Evolutionary conservation across 2,329 filamentous ascomycete genomes (phyloP).

Genomic region (Fusarium tjaetaba): DNA sequence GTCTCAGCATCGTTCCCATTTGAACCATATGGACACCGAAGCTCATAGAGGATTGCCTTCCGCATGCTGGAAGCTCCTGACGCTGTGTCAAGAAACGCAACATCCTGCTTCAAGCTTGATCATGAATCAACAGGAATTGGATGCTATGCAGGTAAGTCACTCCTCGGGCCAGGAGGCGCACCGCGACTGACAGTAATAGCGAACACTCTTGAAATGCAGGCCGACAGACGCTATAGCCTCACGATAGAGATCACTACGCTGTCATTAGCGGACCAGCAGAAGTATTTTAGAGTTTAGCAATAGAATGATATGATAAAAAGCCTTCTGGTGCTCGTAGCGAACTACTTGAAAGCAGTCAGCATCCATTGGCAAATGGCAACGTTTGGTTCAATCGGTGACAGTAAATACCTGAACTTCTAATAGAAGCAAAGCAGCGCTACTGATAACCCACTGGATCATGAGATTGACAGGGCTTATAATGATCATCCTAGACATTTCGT

Average conservation of each 20-base stretch:
- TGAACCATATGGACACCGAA: conserved; percentile 12
- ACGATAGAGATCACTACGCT: fast-evolving
- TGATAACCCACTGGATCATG: fast-evolving
- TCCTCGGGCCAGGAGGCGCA: fast-evolving
- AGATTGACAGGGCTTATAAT: fast-evolving
- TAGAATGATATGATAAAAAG: fast-evolving
- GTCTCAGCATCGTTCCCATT: conserved; percentile 14
- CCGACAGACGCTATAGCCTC: fast-evolving
- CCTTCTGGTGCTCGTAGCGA: fast-evolving
- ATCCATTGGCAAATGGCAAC: fast-evolving
- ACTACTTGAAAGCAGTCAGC: too few relatives aligned
- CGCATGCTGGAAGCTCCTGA: fast-evolving
- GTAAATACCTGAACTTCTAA: fast-evolving
- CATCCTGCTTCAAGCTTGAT: fast-evolving
- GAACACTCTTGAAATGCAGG: too few relatives aligned
- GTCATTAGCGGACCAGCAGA: fast-evolving
- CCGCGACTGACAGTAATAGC: neutral
- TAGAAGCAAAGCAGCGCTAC: fast-evolving
- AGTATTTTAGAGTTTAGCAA: fast-evolving
- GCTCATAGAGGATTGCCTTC: neutral
- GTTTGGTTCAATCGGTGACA: fast-evolving
- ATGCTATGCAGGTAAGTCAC: neutral
- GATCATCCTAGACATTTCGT: neutral
- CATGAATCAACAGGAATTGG: fast-evolving
- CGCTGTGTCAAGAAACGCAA: fast-evolving